These are phyloP conservation scores for Aureobasidium vineae DNA, from an alignment of 2,329 filamentous ascomycete species.

Conservation along the genomic window DNA sequence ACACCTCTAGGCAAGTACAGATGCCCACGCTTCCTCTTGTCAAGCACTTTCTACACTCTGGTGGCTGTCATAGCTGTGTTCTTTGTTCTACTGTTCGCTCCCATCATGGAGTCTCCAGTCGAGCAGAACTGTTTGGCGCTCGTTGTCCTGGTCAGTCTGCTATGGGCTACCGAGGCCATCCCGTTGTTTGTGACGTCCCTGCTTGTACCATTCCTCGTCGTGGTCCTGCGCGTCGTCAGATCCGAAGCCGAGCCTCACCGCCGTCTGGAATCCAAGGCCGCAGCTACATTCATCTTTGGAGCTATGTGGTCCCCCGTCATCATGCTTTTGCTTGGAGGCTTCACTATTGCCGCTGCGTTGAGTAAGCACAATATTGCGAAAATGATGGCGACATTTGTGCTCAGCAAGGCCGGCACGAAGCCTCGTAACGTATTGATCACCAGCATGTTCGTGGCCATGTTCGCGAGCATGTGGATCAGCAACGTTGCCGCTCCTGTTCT, in stretches of 20 bases:
- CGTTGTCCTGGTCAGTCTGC: constrained; percentile 84
- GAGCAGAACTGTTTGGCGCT: constrained; percentile 96
- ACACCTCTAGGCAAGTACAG: constrained; percentile 78
- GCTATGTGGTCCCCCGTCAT: constrained; percentile 99
- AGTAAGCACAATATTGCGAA: constrained; percentile 99
- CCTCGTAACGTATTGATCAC: constrained; percentile 88
- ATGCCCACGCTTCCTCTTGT: constrained; percentile 80
- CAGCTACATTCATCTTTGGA: constrained; percentile 80
- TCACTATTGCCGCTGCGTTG: constrained; percentile 89
- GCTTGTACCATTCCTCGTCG: constrained; percentile 87
- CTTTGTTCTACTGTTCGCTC: constrained; percentile 67
- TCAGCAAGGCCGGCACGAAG: constrained; percentile 92
- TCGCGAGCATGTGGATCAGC: constrained; percentile 98
- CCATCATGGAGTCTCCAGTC: constrained; percentile 81
- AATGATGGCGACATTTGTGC: constrained; percentile 90
- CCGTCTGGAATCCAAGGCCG: constrained; percentile 74
- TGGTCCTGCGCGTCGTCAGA: constrained; percentile 80
- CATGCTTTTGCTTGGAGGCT: constrained; percentile 94
- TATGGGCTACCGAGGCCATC: constrained; percentile 98
- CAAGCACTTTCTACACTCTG: constrained; percentile 74
- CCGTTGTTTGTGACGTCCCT: constrained; percentile 96
- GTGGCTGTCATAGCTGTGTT: constrained; percentile 71
- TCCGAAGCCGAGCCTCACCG: constrained; percentile 67
- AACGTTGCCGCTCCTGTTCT: constrained; percentile 96
- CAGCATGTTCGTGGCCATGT: constrained; percentile 97